Base-by-base conservation (phyloP, 1,139 yeast genomes). In the Sporopachydermia cereana region DNA sequence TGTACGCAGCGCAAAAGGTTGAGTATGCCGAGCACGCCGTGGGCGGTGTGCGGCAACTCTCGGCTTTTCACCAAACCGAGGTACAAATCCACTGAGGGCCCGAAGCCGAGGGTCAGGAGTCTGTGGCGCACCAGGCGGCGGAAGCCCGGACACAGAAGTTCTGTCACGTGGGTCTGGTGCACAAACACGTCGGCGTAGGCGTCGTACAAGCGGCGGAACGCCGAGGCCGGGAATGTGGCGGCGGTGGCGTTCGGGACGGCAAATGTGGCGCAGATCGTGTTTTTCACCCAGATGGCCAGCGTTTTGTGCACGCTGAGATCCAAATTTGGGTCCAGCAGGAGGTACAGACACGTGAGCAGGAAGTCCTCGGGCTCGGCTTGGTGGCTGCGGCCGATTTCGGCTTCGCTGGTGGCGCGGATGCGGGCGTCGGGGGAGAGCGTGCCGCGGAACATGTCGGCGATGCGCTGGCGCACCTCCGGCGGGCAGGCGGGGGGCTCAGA, bases 201-300 rank as follows among this genome's bases (percentile, higher is more conserved):
- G 29, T 25, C 29, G 29, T 25, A 25, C 14, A 25, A 25, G 29
- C 14, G 7, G 29, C 14, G 12, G 29, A 25, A 25, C 7, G 7
- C 29, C 12, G 29, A 14, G 7, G 14, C 7, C 14, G 29, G 29
- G 12, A 25, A 7, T 7, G 29, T 7, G 12, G 39, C 18, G 5
- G 9, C 9, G 9, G 22, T 25, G 14, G 7, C 29, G 14, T 25
- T 25, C 7, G 7, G 7, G 12, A 14, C 12, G 14, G 7, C 14
- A 25, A 7, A 7, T 7, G 7, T 14, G n/a, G n/a, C n/a, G n/a
- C n/a, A n/a, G 14, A 25, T 25, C 14, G 29, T 25, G 17, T 34
- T 34, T 20, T 34, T 34, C 22, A 34, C 22, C 39, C 39, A 34
- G 17, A 34, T 20, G 12, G 39, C 39, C 39, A 34, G 9, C 9